Base-by-base conservation (phyloP, 495 filamentous ascomycete genomes). In the Trichocladium antarcticum region DNA sequence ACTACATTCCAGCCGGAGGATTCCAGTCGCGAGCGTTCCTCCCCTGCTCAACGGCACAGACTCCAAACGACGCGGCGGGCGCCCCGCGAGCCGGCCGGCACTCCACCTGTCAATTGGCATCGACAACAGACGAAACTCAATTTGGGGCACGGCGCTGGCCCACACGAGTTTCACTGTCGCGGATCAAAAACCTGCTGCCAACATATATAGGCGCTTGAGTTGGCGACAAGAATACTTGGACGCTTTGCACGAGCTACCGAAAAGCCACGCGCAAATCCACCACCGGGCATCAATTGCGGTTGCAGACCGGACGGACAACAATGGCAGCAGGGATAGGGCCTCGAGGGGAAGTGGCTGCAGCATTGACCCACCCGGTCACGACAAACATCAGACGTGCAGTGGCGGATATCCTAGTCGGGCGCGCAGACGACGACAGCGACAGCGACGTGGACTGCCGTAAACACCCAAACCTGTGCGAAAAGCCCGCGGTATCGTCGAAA, bases 401-500 rank as follows among this genome's bases (percentile, higher is more conserved):
- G 20, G 41, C 37, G 14, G 37, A 32, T 6, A 32, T 45, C 45
- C 53, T 62, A 19, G 5, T 51, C 44, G 19, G n/a, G 7, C 59
- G 59, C 17, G 55, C 48, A 5, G 54, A 59, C 19, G 21, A 53
- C 24, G 24, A 27, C n/a, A n/a, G n/a, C n/a, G n/a, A n/a, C n/a
- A n/a, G n/a, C n/a, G n/a, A n/a, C n/a, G n/a, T n/a, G 15, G 32
- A 52, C 14, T 56, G 54, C 37, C 27, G 12, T 14, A 40, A 50
- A 1, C 50, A 47, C 22, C 40, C 48, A n/a, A 41, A 61, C 29
- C 45, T 59, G 1, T 64, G 61, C 59, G 59, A 64, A 32, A 64
- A 59, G 52, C 56, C 61, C n/a, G 42, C 36, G 9, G 39, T 49
- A 4, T 55, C 61, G 37, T 55, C 53, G 5, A 38, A 43, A 20